Evolutionary conservation across 192 early-diverging fungal genomes (phyloP).

Genomic region (Linnemannia zychae): DNA sequence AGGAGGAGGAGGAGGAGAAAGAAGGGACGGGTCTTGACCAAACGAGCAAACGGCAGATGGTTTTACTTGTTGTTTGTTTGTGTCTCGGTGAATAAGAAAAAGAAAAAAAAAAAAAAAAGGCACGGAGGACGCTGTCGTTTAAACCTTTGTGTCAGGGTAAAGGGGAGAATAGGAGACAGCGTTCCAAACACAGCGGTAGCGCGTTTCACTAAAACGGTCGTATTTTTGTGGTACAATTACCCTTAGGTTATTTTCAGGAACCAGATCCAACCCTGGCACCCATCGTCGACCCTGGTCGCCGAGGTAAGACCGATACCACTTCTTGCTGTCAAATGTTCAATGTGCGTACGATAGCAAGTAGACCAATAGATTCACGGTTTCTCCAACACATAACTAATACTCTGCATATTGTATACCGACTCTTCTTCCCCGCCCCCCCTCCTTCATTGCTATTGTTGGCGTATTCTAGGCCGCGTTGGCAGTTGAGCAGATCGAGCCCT

Average conservation of each 20-base stretch:
- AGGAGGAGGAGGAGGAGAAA: background rate
- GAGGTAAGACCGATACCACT: conserved; percentile 63
- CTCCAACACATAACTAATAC: background rate
- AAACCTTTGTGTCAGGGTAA: background rate
- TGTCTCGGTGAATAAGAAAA: background rate
- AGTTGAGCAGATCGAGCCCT: conserved; percentile 70
- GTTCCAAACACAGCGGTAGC: background rate
- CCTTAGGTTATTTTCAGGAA: conserved; percentile 76
- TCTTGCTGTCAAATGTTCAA: background rate
- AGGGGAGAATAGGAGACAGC: no score
- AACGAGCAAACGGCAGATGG: background rate
- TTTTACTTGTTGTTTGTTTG: background rate
- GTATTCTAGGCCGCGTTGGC: conserved; percentile 72
- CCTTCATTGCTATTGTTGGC: no score
- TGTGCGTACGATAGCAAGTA: background rate
- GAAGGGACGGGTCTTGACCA: background rate
- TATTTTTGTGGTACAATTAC: background rate
- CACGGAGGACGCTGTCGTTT: background rate
- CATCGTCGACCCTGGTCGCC: conserved; percentile 76
- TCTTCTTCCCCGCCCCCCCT: no score
- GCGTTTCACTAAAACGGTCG: background rate
- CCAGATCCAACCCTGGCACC: conserved; percentile 92
- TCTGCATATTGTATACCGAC: background rate
- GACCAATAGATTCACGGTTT: background rate
- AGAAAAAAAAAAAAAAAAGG: background rate